These are phyloP conservation scores for Fusarium sp. DNA, from an alignment of 2,329 filamentous ascomycete genomes.

Conservation along the genomic window DNA sequence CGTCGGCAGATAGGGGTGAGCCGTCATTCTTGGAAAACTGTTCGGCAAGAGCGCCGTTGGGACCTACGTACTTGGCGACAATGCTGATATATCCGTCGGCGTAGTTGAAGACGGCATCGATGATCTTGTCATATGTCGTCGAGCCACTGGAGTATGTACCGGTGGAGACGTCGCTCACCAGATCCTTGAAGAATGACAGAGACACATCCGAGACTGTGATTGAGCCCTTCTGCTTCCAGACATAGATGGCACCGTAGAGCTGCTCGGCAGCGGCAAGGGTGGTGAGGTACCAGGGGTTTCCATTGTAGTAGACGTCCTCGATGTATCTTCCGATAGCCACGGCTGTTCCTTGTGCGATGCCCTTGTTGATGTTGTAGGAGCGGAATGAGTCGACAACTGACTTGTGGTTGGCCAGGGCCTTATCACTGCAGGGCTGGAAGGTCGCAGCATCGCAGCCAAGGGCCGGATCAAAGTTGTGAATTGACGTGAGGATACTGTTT, in stretches of 20 bases:
- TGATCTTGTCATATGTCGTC: slow-evolving; percentile 67
- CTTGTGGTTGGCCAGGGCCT: slow-evolving; percentile 83
- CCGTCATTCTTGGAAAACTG: slow-evolving; percentile 73
- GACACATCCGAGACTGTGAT: slow-evolving; percentile 77
- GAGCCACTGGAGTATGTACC: slow-evolving; percentile 73
- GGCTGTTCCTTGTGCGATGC: slow-evolving; percentile 72
- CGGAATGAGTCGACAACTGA: slow-evolving; percentile 83
- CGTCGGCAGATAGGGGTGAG: slow-evolving; percentile 72
- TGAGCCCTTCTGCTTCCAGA: slow-evolving; percentile 76
- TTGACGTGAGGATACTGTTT: slow-evolving; percentile 78
- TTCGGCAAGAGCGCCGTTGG: slow-evolving; percentile 77
- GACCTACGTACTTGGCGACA: slow-evolving; percentile 73
- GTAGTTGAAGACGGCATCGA: slow-evolving; percentile 70
- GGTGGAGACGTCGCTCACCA: slow-evolving; percentile 69
- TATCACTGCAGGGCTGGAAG: slow-evolving; percentile 83
- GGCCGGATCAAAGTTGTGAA: slow-evolving; percentile 78
- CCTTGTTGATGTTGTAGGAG: slow-evolving; percentile 79
- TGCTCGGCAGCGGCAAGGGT: slow-evolving; percentile 86
- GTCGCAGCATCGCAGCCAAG: slow-evolving; percentile 78
- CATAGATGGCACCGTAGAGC: slow-evolving; percentile 82
- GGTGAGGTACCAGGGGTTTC: slow-evolving; percentile 86
- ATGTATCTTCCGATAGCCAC: slow-evolving; percentile 77
- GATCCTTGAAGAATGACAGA: slow-evolving; percentile 79
- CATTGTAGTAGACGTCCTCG: slow-evolving; percentile 82
- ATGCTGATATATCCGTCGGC: slow-evolving; percentile 75